Conservation (phyloP, 2,329 filamentous ascomycete genomes). For the Sclerotinia subarctica region DNA sequence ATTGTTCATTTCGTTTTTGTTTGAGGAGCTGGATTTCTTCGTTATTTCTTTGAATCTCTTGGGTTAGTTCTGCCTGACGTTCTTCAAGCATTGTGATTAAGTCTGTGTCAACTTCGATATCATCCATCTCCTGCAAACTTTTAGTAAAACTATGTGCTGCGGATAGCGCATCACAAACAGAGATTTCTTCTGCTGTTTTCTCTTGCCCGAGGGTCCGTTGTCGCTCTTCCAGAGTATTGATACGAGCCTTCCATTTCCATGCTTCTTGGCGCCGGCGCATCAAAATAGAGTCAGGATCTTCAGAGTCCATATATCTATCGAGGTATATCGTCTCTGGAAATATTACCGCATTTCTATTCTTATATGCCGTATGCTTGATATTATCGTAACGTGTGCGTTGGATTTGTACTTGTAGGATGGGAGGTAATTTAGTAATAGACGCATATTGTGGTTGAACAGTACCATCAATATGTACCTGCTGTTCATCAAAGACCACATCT, state of each 20-base stretch:
- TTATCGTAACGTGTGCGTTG: constrained; percentile 75
- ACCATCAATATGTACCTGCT: constrained; percentile 67
- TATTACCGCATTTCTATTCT: constrained; percentile 73
- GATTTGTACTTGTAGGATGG: constrained; percentile 84
- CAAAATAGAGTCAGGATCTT: constrained; percentile 53
- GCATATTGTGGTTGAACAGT: constrained; percentile 59
- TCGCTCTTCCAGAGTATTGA: constrained; percentile 52
- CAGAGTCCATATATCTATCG: constrained; percentile 79
- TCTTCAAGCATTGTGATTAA: constrained; percentile 45
- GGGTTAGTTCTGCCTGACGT: constrained; percentile 44
- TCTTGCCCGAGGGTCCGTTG: constrained; percentile 30
- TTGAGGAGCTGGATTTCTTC: constrained; percentile 48
- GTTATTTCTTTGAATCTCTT: constrained; percentile 46
- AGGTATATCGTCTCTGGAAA: constrained; percentile 82
- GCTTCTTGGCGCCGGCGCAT: constrained; percentile 63
- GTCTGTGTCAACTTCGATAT: constrained; percentile 43
- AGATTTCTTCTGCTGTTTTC: constrained; percentile 27
- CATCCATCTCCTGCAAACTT: constrained; percentile 43
- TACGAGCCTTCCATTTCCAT: constrained; percentile 70
- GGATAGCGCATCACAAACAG: constrained; percentile 34
- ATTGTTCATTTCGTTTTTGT: constrained; percentile 49
- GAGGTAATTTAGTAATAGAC: constrained; percentile 73
- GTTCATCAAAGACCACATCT: constrained; percentile 79
- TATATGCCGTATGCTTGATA: constrained; percentile 56
- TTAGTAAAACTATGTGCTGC: constrained; percentile 43